Conservation (phyloP, 164 flowering plant genomes). For the Malania oleifera region DNA sequence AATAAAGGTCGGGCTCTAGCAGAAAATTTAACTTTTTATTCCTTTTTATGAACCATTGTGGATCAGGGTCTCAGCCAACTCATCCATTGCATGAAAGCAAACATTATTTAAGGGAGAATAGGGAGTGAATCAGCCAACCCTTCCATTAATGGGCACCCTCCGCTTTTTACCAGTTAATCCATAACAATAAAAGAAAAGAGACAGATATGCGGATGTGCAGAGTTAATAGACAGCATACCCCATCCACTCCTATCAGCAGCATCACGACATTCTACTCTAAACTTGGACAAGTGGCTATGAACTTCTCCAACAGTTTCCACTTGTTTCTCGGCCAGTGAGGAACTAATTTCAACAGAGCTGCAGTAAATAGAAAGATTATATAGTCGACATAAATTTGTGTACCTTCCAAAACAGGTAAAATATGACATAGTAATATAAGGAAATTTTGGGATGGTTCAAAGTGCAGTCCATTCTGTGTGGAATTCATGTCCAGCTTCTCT, state of each 20-base stretch:
- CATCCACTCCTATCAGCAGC: slow-evolving; percentile 84
- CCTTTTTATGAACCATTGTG: too few relatives aligned
- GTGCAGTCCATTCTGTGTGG: not conserved
- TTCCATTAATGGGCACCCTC: too few relatives aligned
- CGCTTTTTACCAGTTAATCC: too few relatives aligned
- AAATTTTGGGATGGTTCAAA: not conserved
- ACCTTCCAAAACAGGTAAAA: too few relatives aligned
- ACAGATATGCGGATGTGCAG: not conserved
- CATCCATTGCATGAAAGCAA: too few relatives aligned
- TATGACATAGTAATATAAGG: not conserved
- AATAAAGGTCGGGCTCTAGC: too few relatives aligned
- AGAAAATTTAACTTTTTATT: too few relatives aligned
- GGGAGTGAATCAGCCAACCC: too few relatives aligned
- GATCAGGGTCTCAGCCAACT: too few relatives aligned
- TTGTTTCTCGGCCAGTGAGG: slow-evolving; percentile 84
- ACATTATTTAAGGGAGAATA: too few relatives aligned
- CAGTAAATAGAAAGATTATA: slow-evolving; percentile 19
- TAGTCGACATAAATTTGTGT: too few relatives aligned
- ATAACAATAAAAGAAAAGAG: too few relatives aligned
- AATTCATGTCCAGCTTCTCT: not conserved
- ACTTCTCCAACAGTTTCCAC: slow-evolving; percentile 86
- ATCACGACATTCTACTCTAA: slow-evolving; percentile 88
- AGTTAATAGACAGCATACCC: slow-evolving; percentile 45
- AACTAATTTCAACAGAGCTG: slow-evolving; percentile 97
- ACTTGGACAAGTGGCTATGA: slow-evolving; percentile 70